These are phyloP conservation scores for Periconia sp. DNA, from an alignment of 2,329 filamentous ascomycete species.

Conservation along the genomic window DNA sequence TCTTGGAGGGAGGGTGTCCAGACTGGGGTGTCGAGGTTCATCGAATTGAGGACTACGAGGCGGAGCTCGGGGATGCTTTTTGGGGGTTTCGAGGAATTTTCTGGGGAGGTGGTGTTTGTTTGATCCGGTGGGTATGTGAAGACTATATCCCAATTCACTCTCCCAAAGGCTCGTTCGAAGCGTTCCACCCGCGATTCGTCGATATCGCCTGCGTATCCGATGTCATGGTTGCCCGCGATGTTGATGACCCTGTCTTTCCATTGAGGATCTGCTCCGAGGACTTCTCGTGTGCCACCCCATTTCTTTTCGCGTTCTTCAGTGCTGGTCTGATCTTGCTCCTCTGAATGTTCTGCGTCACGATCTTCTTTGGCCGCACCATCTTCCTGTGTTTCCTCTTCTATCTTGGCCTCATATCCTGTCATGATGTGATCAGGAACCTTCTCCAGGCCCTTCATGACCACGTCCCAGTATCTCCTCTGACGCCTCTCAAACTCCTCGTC, in stretches of 20 bases:
- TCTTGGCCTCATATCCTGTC: conserved; percentile 13
- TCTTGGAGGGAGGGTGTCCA: conserved; percentile 67
- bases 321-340: conserved; percentile 17
- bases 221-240: conserved; percentile 91
- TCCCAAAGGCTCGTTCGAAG: conserved; percentile 84
- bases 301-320: conserved; percentile 13
- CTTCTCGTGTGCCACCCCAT: conserved; percentile 37
- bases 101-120: neutral
- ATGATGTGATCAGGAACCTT: conserved; percentile 55
- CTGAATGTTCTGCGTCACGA: neutral
- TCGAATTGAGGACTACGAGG: conserved; percentile 83
- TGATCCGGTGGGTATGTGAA: conserved; percentile 50
- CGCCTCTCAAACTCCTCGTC: conserved; percentile 80
- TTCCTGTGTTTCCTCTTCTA: conserved; percentile 13
- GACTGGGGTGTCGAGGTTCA: conserved; percentile 89
- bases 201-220: conserved; percentile 93
- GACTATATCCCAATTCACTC: conserved; percentile 84
- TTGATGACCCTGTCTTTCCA: conserved; percentile 86
- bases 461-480: conserved; percentile 75
- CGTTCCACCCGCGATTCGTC: conserved; percentile 72
- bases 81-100: neutral
- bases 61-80: conserved; percentile 67
- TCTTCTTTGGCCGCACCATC: conserved; percentile 5
- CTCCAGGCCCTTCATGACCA: conserved; percentile 71
- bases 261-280: conserved; percentile 48